A percentile compares a stretch with the other conserved stretches of the same genome.
Evolutionary conservation across 2,329 filamentous ascomycete species (phyloP).

Genomic region (Bipolaris bicolor): DNA sequence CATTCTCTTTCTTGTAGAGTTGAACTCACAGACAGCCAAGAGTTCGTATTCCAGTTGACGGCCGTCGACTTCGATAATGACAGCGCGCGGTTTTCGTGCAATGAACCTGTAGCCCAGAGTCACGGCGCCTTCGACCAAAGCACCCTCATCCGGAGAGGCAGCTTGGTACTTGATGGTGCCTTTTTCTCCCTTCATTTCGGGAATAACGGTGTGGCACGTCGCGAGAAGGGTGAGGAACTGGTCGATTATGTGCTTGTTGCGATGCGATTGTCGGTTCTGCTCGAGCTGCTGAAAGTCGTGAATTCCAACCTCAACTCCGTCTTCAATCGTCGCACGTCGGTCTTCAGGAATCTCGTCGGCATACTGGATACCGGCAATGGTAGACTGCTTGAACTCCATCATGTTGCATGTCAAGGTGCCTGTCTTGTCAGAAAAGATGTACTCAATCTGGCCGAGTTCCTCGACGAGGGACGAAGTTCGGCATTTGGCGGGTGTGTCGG

Average conservation of each 20-base stretch:
- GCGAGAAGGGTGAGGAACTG: slow-evolving; percentile 87
- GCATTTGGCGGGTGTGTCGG: slow-evolving; percentile 93
- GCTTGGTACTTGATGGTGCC: slow-evolving; percentile 95
- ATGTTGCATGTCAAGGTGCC: slow-evolving; percentile 96
- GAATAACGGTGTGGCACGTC: slow-evolving; percentile 97
- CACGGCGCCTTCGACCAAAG: slow-evolving; percentile 90
- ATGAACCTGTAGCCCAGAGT: slow-evolving; percentile 86
- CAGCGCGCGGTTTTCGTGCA: slow-evolving; percentile 85
- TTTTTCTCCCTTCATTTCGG: slow-evolving; percentile 80
- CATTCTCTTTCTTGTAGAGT: slow-evolving; percentile 97
- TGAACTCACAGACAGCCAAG: slow-evolving; percentile 97
- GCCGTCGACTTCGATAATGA: slow-evolving; percentile 80
- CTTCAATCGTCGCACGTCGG: slow-evolving; percentile 76
- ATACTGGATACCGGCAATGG: slow-evolving; percentile 92
- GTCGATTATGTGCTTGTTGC: slow-evolving; percentile 67
- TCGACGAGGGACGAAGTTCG: slow-evolving; percentile 95
- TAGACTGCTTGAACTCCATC: slow-evolving; percentile 98
- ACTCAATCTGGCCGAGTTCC: slow-evolving; percentile 96
- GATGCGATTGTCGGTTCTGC: slow-evolving; percentile 70
- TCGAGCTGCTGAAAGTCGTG: slow-evolving; percentile 81
- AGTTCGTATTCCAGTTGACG: slow-evolving; percentile 81
- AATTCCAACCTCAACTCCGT: slow-evolving; percentile 77
- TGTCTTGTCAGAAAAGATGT: slow-evolving; percentile 98
- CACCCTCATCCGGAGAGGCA: slow-evolving; percentile 94
- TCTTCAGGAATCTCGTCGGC: slow-evolving; percentile 92